Evolutionary conservation across 371 early-diverging fungal species (phyloP).

Genomic region (Mortierella sp.): DNA sequence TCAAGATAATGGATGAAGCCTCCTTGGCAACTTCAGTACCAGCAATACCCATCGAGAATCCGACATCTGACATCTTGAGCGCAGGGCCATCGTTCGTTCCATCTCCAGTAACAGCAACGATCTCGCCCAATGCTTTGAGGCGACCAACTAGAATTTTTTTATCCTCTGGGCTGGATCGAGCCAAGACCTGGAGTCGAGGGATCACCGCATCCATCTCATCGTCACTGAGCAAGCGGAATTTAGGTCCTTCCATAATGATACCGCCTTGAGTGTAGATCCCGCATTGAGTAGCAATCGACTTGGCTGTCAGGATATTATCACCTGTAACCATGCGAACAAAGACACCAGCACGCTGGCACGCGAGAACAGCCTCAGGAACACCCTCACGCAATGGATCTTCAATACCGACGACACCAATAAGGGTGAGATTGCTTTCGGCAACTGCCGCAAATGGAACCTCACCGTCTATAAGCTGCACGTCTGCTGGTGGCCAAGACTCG

Average conservation of each 20-base stretch:
- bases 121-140: conserved; percentile 74
- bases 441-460: conserved; percentile 68
- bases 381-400: conserved; percentile 81
- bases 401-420: conserved; percentile 78
- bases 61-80: conserved; percentile 83
- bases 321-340: conserved; percentile 90
- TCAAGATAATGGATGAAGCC: conserved; percentile 82
- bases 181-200: conserved; percentile 76
- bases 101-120: conserved; percentile 88
- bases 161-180: conserved; percentile 83
- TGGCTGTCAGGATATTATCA: conserved; percentile 80
- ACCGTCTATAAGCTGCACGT: conserved; percentile 57
- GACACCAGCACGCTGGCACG: conserved; percentile 81
- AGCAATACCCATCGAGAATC: conserved; percentile 85
- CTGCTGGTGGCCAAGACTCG: conserved; percentile 64
- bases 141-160: conserved; percentile 77
- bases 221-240: conserved; percentile 67
- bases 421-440: conserved; percentile 59
- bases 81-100: conserved; percentile 88
- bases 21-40: conserved; percentile 89
- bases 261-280: conserved; percentile 73
- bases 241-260: conserved; percentile 76
- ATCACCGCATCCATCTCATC: conserved; percentile 65
- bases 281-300: conserved; percentile 77
- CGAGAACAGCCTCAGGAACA: conserved; percentile 74